These are phyloP conservation scores for Pichia terricola DNA, from an alignment of 1,139 yeast species.

Conservation along the genomic window DNA sequence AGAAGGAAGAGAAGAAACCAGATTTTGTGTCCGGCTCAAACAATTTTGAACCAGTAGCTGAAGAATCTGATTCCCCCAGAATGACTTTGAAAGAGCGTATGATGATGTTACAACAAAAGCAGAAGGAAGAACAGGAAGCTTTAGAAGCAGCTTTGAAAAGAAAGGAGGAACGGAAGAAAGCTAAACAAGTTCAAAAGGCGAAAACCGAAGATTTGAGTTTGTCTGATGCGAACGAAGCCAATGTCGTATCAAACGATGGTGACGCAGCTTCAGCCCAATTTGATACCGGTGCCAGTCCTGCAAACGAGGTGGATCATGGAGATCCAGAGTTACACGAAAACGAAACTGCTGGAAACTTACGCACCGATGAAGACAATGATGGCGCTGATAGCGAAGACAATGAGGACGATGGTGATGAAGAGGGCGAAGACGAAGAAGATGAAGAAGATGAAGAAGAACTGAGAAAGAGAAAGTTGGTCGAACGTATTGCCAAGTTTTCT, in stretches of 20 bases:
- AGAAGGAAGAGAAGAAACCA: slow-evolving; percentile 9
- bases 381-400: slow-evolving; percentile 34
- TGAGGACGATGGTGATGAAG: slow-evolving; percentile 24
- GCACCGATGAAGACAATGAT: slow-evolving; percentile 6
- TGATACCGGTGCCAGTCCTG: not conserved
- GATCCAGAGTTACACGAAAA: slow-evolving; percentile 1
- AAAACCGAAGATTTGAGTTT: not conserved
- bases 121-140: slow-evolving; percentile 71
- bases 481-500: slow-evolving; percentile 91
- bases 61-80: slow-evolving; percentile 54
- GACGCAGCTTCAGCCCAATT: not conserved
- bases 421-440: slow-evolving; percentile 30
- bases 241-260: not conserved
- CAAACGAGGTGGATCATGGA: not conserved
- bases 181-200: slow-evolving; percentile 17
- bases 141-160: slow-evolving; percentile 53
- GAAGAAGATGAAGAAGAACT: slow-evolving; percentile 61
- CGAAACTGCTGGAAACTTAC: slow-evolving; percentile 14
- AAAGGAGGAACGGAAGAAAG: slow-evolving; percentile 45
- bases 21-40: slow-evolving; percentile 19
- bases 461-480: slow-evolving; percentile 70
- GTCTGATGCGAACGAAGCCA: not conserved
- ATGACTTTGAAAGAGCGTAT: slow-evolving; percentile 82
- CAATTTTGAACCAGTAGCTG: slow-evolving; percentile 23
- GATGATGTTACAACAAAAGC: slow-evolving; percentile 72